A percentile compares a stretch with the other conserved stretches of the same genome.
Evolutionary conservation across 192 early-diverging fungal species (phyloP).

Genomic region (Coemansia sp.): DNA sequence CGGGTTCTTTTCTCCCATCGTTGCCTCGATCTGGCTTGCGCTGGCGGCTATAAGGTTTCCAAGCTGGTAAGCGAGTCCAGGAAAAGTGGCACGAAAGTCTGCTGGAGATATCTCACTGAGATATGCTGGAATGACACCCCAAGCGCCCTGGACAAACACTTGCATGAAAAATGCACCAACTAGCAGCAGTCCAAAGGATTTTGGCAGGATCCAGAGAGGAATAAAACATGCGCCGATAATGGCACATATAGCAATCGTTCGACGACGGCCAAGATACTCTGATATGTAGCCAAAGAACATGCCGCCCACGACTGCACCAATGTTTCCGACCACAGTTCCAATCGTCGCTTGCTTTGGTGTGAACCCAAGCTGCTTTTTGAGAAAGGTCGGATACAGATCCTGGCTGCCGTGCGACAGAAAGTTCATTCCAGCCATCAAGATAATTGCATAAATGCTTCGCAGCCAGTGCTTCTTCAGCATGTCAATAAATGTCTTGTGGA

Average conservation of each 20-base stretch:
- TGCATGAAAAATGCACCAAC: conserved; percentile 55
- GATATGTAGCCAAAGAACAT: conserved; percentile 69
- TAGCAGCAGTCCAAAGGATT: conserved; percentile 28
- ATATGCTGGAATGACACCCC: conserved; percentile 70
- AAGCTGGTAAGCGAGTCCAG: conserved; percentile 73
- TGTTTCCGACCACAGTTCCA: conserved; percentile 60
- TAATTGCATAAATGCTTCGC: conserved; percentile 55
- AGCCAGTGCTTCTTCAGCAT: conserved; percentile 60
- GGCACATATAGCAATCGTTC: conserved; percentile 56
- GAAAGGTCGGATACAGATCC: conserved; percentile 73
- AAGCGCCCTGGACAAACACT: conserved; percentile 47
- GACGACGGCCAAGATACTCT: conserved; percentile 66
- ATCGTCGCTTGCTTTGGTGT: conserved; percentile 56
- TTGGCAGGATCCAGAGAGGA: conserved; percentile 65
- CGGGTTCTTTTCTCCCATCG: conserved; percentile 56
- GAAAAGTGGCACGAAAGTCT: conserved; percentile 65
- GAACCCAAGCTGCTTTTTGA: conserved; percentile 62
- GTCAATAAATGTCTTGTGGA: conserved; percentile 26
- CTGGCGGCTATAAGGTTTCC: conserved; percentile 68
- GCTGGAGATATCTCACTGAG: conserved; percentile 70
- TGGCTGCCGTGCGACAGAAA: conserved; percentile 72
- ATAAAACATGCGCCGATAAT: conserved; percentile 64
- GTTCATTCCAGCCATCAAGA: conserved; percentile 69
- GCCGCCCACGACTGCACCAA: conserved; percentile 71
- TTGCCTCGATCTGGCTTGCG: conserved; percentile 61